phyloP scores from a whole-genome alignment of 2,329 filamentous ascomycete species.

The Pseudocercospora cruenta region DNA sequence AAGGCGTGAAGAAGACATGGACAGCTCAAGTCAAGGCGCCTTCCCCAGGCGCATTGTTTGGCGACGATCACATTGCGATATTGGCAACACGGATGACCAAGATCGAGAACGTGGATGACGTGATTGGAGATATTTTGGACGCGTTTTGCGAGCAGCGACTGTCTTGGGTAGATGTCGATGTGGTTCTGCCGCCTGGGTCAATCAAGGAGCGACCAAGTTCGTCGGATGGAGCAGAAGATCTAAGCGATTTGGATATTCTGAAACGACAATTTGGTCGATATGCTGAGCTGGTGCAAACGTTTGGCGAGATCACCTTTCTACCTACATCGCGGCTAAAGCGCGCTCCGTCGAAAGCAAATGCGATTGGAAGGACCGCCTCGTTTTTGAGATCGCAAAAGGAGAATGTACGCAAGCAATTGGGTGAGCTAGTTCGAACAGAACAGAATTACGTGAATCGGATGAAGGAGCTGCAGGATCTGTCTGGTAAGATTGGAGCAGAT shows the following conservation, averaged over 20 bases:
- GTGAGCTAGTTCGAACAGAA: slow-evolving; percentile 89
- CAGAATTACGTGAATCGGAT: slow-evolving; percentile 76
- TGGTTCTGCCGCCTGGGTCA: slow-evolving; percentile 78
- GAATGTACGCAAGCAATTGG: slow-evolving; percentile 82
- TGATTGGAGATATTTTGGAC: slow-evolving; percentile 72
- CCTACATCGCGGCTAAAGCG: slow-evolving; percentile 83
- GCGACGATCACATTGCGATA: slow-evolving; percentile 90
- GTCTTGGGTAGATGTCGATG: slow-evolving; percentile 83
- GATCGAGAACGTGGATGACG: slow-evolving; percentile 74
- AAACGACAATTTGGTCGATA: slow-evolving; percentile 78
- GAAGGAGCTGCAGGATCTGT: slow-evolving; percentile 78
- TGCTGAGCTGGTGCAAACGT: slow-evolving; percentile 72
- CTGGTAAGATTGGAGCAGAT: slow-evolving; percentile 78
- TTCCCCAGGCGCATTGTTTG: slow-evolving; percentile 71
- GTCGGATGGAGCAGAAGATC: slow-evolving; percentile 29
- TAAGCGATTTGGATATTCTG: slow-evolving; percentile 35
- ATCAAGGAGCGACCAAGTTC: slow-evolving; percentile 51
- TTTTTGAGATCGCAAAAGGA: slow-evolving; percentile 83
- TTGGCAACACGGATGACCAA: slow-evolving; percentile 81
- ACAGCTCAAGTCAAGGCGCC: slow-evolving; percentile 56
- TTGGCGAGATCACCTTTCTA: slow-evolving; percentile 83
- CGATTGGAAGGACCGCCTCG: slow-evolving; percentile 74
- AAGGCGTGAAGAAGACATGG: slow-evolving; percentile 73
- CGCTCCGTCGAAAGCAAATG: slow-evolving; percentile 83
- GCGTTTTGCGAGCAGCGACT: slow-evolving; percentile 81